These are phyloP conservation scores for Pythium coloratum DNA, from an alignment of 352 stramenopile genomes.

Conservation along the genomic window DNA sequence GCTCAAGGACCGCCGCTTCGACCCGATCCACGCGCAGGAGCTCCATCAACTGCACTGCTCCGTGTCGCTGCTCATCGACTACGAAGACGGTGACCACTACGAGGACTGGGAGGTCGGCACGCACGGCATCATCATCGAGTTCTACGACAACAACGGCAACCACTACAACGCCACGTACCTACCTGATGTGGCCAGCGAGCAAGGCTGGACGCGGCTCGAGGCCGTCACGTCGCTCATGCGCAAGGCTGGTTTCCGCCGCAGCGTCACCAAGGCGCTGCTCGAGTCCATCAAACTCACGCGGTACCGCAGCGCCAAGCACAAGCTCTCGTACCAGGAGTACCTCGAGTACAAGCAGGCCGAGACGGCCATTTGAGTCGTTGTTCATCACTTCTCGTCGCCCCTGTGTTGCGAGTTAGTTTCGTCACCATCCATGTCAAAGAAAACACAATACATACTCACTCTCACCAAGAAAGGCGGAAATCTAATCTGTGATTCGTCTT, in stretches of 20 bases:
- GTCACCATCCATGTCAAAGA: background rate
- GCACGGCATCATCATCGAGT: conserved; percentile 84
- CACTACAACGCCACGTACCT: conserved; percentile 79
- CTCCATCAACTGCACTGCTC: conserved; percentile 68
- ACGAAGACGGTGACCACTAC: conserved; percentile 69
- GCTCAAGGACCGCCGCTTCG: conserved; percentile 73
- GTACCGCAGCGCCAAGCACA: conserved; percentile 83
- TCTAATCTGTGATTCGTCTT: background rate
- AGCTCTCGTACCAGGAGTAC: conserved; percentile 82
- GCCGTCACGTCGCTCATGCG: conserved; percentile 75
- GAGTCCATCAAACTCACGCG: conserved; percentile 68
- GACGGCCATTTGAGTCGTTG: background rate
- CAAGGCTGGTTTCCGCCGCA: conserved; percentile 72
- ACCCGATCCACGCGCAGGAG: conserved; percentile 68
- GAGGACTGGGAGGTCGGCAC: conserved; percentile 83
- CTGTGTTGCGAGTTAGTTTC: background rate
- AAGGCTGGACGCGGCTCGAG: conserved; percentile 72
- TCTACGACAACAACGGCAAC: conserved; percentile 47
- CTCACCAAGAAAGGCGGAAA: background rate
- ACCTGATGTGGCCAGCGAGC: conserved; percentile 72
- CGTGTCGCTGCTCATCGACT: conserved; percentile 83
- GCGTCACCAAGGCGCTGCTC: conserved; percentile 57
- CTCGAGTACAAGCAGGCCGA: conserved; percentile 51
- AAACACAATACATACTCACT: background rate
- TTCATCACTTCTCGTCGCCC: background rate